phyloP scores from a whole-genome alignment of 2,329 filamentous ascomycete species.

The Akanthomyces uredinophilus region DNA sequence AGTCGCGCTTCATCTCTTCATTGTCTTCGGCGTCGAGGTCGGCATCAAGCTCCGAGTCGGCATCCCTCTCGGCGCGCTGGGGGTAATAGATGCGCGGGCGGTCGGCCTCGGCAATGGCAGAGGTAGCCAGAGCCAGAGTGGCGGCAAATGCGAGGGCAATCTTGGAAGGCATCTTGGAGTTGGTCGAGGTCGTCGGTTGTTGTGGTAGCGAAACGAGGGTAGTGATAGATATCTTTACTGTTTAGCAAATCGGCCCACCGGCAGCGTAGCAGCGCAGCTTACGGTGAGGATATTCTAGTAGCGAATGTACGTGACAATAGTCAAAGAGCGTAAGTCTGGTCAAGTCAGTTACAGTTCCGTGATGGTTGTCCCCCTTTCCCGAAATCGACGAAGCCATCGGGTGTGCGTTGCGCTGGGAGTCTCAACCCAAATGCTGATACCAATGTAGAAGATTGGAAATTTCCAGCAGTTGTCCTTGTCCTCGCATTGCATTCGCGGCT shows the following conservation, averaged over 20 bases:
- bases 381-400: neutral
- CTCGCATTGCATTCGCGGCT: neutral
- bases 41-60: conserved; percentile 20
- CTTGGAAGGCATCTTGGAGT: conserved; percentile 12
- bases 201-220: conserved; percentile 1
- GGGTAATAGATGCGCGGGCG: conserved; percentile 54
- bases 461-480: neutral
- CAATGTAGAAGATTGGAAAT: neutral
- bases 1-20: conserved; percentile 10
- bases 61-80: conserved; percentile 48
- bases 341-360: neutral
- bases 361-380: neutral
- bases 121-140: conserved; percentile 43
- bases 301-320: conserved; percentile 15
- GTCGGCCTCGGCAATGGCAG: conserved; percentile 40
- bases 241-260: neutral
- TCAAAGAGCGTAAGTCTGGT: conserved; percentile 11
- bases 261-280: neutral
- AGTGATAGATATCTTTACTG: neutral
- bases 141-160: conserved; percentile 33
- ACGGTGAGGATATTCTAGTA: conserved; percentile 11
- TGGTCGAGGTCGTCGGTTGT: neutral
- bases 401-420: too few species aligned
- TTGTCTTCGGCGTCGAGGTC: conserved; percentile 13
- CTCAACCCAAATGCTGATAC: neutral